Evolutionary conservation across 805 yeast species (phyloP).

Genomic region (Clavispora santaluciae): DNA sequence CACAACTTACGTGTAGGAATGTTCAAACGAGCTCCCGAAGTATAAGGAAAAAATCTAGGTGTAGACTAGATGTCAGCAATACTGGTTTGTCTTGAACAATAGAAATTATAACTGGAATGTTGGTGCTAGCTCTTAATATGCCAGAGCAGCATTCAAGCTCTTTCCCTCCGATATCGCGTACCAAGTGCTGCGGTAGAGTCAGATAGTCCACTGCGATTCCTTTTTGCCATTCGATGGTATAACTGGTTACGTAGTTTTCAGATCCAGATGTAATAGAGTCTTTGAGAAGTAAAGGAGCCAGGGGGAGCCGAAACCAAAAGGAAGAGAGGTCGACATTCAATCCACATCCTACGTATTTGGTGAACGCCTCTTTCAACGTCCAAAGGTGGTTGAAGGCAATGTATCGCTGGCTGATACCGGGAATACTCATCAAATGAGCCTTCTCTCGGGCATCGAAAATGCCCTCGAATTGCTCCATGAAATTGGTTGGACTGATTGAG

Average conservation of each 20-base stretch:
- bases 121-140: neutral
- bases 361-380: conserved; percentile 77
- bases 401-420: conserved; percentile 17
- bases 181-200: neutral
- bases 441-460: conserved; percentile 39
- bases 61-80: neutral
- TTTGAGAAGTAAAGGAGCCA: neutral
- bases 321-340: conserved; percentile 13
- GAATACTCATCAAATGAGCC: conserved; percentile 18
- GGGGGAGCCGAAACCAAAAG: conserved; percentile 5
- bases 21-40: neutral
- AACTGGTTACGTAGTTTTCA: neutral
- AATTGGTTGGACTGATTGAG: conserved; percentile 19
- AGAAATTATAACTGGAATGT: neutral
- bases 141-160: neutral
- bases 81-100: neutral
- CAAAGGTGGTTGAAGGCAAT: conserved; percentile 53
- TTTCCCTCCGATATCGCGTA: neutral
- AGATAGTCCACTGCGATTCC: conserved; percentile 6
- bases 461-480: conserved; percentile 35
- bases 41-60: neutral
- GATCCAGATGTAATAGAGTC: neutral
- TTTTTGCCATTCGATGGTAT: conserved; percentile 5
- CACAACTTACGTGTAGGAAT: too few relatives aligned
- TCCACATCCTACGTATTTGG: conserved; percentile 66